These are phyloP conservation scores for Xylaria sp. DNA, from an alignment of 2,329 filamentous ascomycete genomes.

Conservation along the genomic window DNA sequence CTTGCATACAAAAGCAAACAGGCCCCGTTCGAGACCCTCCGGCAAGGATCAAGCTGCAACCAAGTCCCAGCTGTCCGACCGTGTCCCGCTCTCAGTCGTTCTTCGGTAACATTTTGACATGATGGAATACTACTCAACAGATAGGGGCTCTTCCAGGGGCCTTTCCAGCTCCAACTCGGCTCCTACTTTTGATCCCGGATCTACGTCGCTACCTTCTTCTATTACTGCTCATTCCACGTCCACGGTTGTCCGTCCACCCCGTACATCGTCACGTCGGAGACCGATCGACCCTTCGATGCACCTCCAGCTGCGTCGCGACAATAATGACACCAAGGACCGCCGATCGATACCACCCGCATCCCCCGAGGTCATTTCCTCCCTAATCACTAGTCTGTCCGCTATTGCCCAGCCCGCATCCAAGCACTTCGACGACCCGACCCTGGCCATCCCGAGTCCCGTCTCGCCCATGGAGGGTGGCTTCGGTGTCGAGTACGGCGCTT, in stretches of 20 bases:
- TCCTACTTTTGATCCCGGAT: neutral
- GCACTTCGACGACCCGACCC: slow-evolving; percentile 67
- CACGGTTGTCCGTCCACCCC: neutral
- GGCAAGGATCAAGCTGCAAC: neutral
- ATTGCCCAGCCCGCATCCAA: slow-evolving; percentile 71
- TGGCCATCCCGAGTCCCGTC: slow-evolving; percentile 47
- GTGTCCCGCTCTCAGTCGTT: neutral
- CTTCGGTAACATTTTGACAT: neutral
- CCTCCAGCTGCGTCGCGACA: slow-evolving; percentile 35
- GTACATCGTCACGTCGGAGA: slow-evolving; percentile 40
- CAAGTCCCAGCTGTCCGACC: neutral
- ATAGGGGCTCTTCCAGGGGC: slow-evolving; percentile 10
- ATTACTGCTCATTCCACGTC: no score
- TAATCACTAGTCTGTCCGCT: slow-evolving; percentile 73
- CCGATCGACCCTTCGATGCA: slow-evolving; percentile 41
- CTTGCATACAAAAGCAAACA: neutral
- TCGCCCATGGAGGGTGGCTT: slow-evolving; percentile 59
- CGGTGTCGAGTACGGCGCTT: slow-evolving; percentile 76
- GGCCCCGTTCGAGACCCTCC: neutral
- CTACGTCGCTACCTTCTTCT: neutral
- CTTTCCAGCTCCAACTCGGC: neutral
- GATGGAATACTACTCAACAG: slow-evolving; percentile 18
- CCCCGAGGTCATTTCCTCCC: slow-evolving; percentile 72
- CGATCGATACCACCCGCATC: slow-evolving; percentile 52
- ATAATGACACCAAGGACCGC: slow-evolving; percentile 24